Conservation (phyloP, 2,329 filamentous ascomycete genomes). For the Hypoxylon sp. region DNA sequence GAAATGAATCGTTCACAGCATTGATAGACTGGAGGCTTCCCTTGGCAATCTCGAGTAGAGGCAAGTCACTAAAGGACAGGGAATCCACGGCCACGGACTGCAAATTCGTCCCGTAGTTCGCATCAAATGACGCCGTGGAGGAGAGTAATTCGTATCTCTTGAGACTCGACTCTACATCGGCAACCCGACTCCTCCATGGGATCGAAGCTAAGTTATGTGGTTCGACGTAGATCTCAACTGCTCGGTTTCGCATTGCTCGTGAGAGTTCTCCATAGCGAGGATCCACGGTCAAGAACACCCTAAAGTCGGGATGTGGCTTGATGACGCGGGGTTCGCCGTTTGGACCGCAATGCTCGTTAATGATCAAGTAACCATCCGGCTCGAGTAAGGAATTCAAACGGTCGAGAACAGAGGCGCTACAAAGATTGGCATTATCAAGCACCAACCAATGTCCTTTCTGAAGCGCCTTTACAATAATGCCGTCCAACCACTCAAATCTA, state of each 20-base stretch:
- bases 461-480: conserved; percentile 89
- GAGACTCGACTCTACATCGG: conserved; percentile 65
- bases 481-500: conserved; percentile 96
- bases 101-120: conserved; percentile 50
- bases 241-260: conserved; percentile 95
- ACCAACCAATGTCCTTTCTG: conserved; percentile 92
- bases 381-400: conserved; percentile 95
- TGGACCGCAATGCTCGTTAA: conserved; percentile 91
- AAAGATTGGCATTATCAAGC: conserved; percentile 97
- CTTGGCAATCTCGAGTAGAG: conserved; percentile 54
- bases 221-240: conserved; percentile 87
- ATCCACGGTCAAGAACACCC: conserved; percentile 95
- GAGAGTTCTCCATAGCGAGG: conserved; percentile 93
- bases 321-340: conserved; percentile 87
- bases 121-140: conserved; percentile 53
- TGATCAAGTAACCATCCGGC: conserved; percentile 86
- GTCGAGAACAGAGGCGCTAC: conserved; percentile 94
- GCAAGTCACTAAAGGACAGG: conserved; percentile 64
- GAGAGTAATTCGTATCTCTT: conserved; percentile 62
- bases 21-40: background rate
- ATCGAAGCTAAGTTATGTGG: conserved; percentile 56
- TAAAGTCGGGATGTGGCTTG: conserved; percentile 86
- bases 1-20: conserved; percentile 40
- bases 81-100: conserved; percentile 62
- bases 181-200: conserved; percentile 58